Base-by-base conservation (phyloP, 2,329 filamentous ascomycete species). In the Juglanconis juglandina region DNA sequence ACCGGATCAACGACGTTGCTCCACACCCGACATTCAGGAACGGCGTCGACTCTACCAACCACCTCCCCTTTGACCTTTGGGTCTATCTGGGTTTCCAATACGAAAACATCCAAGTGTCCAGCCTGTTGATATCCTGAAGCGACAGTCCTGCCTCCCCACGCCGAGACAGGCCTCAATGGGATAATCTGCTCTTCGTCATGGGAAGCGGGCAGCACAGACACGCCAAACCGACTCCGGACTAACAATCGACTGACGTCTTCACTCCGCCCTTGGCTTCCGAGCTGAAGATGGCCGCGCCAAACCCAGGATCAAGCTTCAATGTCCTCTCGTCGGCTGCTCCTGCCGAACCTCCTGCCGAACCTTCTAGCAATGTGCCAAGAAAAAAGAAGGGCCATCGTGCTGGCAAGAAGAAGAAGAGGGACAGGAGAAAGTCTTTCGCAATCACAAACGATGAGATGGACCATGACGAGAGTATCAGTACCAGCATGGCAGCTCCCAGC, bases 341-440 rank as follows among this genome's bases (percentile, higher is more conserved):
- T 50, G 35, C 56, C 17, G 51, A 17, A 24, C 47, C 53, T 50
- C 30, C 52, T 46, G 62, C 56, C 33, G 62, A 52, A 24, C 58
- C 59, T 7, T 58, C 64, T 33, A 66, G 54, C 46, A 66, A 62
- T 65, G 61, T 61, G 52, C 64, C 64, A 35, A 66, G 68, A 87
- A 87, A 78, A 90, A 91, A 73, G 71, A 90, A 88, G 70, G 88
- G 87, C 67, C 88, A 92, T 72, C 85, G 90, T 49, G 87, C 85
- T 37, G 89, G 90, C 42, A 70, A 71, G 57, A 93, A 88, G 80
- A 92, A 92, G 77, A 90, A 89, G 74, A 86, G 86, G 61, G 76
- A 86, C 63, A 85, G 92, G 65, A 85, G 90, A 64, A 91, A 91
- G 77, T 96, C 92, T 8, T 96, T 96, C 70, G 88, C 90, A 32